Evolutionary conservation across 106 monocot species (phyloP), one percentile per base, ranked within the genome.

Genomic region (Dactylorhiza incarnata): DNA sequence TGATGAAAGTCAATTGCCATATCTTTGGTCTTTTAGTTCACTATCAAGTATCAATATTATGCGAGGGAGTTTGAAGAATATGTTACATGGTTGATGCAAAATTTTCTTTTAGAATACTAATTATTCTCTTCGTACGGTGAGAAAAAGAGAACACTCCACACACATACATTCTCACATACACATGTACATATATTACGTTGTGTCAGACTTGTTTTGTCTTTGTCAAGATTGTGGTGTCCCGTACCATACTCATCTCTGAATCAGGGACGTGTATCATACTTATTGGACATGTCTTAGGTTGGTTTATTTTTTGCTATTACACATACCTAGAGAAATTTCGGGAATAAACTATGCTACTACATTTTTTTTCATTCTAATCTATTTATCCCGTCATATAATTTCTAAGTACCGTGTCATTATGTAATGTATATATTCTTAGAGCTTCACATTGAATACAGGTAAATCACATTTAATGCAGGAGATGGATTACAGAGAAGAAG

Each of bases 381-480:
- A 1, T 58, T 58, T 58, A 58, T 58, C 16, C 54, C 22, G 6
- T 58, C 58, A 12, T 20, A 20, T 20, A 58, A 22, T 58, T 58
- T 58, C 8, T 20, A 19, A 58, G 72, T 48, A 37, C 8, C 62
- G 24, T 62, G 6, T 67, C 44, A 73, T 54, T 13, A 69, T 7
- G 69, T 15, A 69, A 29, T 45, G 70, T 53, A 25, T 79, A 78
- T 89, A 74, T 78, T 86, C 89, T 97, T 93, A 89, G 93, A 87
- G 72, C 75, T 91, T 89, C 84, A 87, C 73, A 91, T 87, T 97
- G 97, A 97, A 97, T 91, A 94, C 94, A 97, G 93, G 91, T 86
- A 82, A 87, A 91, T 91, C 85, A 81, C 81, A 83, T 97, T 93
- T 87, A 83, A 91, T 97, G 93, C 97, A 97, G 97, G 97, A 97